phyloP scores from a whole-genome alignment of 129 eudicot genomes.

The Tagetes patula region DNA sequence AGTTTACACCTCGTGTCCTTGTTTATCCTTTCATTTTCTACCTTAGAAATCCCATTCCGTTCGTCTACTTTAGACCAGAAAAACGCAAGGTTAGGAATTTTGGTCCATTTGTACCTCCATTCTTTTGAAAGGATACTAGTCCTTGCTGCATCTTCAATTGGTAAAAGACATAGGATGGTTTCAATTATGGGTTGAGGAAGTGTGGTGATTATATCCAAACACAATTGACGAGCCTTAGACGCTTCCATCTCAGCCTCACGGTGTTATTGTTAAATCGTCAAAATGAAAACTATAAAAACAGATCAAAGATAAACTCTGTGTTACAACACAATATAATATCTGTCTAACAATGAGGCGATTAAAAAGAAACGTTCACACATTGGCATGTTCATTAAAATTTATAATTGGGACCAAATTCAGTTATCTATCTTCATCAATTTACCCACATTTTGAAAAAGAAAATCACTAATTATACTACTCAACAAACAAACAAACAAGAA shows the following conservation, averaged over 20 bases:
- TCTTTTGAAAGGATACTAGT: constrained; percentile 10
- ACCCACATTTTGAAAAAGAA: too few relatives aligned
- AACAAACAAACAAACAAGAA: neutral
- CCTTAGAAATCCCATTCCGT: too few relatives aligned
- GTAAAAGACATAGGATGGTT: constrained; percentile 16
- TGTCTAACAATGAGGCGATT: too few relatives aligned
- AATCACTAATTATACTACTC: too few relatives aligned
- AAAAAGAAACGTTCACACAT: neutral
- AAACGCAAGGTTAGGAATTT: neutral
- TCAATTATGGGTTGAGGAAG: constrained; percentile 14
- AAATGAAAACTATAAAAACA: neutral
- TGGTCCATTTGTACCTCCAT: constrained; percentile 23
- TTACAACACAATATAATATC: too few relatives aligned
- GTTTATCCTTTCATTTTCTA: neutral
- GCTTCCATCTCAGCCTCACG: neutral
- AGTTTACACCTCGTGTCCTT: neutral
- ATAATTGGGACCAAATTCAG: too few relatives aligned
- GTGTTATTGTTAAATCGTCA: neutral
- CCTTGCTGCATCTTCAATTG: constrained; percentile 16
- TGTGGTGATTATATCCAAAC: constrained; percentile 6
- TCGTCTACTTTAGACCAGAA: neutral
- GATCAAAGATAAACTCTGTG: neutral
- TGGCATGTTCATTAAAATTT: too few relatives aligned
- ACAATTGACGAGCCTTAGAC: neutral
- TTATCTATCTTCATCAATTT: too few relatives aligned